Conservation (phyloP, 345 rosid genomes). For the Eucalyptus curtisii region DNA sequence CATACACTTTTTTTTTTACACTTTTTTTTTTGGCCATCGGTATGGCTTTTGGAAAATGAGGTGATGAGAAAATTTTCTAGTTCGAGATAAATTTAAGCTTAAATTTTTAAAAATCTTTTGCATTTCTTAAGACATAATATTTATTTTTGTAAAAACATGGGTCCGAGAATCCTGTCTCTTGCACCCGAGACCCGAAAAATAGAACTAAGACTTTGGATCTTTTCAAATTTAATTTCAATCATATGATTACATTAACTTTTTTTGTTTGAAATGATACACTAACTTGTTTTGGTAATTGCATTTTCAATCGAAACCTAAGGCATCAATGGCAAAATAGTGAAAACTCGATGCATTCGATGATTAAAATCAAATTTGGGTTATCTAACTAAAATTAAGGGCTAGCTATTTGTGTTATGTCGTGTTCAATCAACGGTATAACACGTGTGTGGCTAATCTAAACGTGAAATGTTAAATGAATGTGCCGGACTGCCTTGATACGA, state of each 20-base stretch:
- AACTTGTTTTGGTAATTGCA: not conserved
- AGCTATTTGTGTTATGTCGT: accelerated
- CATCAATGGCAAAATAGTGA: not conserved
- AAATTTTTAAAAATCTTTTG: not conserved
- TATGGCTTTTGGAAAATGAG: not conserved
- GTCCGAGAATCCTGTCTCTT: not conserved
- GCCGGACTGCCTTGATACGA: not conserved
- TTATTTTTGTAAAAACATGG: not conserved
- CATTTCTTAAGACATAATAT: not conserved
- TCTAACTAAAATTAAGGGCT: accelerated
- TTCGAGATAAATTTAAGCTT: not conserved
- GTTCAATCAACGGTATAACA: accelerated
- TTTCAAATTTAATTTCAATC: not conserved
- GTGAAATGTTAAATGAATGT: not conserved
- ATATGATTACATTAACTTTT: not conserved
- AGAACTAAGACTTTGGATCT: not conserved
- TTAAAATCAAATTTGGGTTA: not conserved
- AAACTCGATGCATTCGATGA: not conserved
- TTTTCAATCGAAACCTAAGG: not conserved
- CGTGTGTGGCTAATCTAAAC: not conserved
- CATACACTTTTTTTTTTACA: no score
- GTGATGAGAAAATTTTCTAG: not conserved
- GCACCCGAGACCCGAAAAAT: not conserved
- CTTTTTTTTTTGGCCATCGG: not conserved
- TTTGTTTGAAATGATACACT: not conserved